A percentile compares a stretch with the other conserved stretches of the same genome.
Evolutionary conservation across 208 protist genomes (phyloP).

Genomic region (Herpetomonas samuelpessoai): DNA sequence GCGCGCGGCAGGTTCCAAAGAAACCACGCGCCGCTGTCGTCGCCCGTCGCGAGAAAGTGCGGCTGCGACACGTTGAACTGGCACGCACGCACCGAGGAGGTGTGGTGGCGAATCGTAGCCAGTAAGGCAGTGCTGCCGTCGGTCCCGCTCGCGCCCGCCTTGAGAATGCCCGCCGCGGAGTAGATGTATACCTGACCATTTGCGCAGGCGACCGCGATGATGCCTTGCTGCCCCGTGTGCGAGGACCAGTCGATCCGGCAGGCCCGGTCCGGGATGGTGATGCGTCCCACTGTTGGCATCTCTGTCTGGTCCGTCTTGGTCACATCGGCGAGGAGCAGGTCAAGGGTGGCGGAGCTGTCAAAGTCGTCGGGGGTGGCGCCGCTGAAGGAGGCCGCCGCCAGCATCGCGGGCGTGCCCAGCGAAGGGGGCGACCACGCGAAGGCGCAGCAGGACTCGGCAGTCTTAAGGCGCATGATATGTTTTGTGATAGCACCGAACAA

Average conservation of each 20-base stretch:
- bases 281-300: conserved; percentile 53
- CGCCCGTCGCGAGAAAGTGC: conserved; percentile 77
- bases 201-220: conserved; percentile 64
- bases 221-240: conserved; percentile 39
- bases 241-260: conserved; percentile 79
- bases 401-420: conserved; percentile 48
- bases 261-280: conserved; percentile 48
- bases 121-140: conserved; percentile 50
- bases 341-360: conserved; percentile 51
- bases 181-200: conserved; percentile 78
- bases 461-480: conserved; percentile 64
- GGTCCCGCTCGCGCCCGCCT: conserved; percentile 21
- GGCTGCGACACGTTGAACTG: conserved; percentile 94
- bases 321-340: conserved; percentile 69
- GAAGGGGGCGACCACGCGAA: conserved; percentile 73
- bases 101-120: conserved; percentile 81
- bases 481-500: neutral
- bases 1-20: conserved; percentile 92
- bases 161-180: conserved; percentile 43
- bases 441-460: conserved; percentile 44
- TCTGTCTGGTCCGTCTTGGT: conserved; percentile 66
- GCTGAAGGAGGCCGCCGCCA: conserved; percentile 65
- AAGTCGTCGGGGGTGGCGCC: conserved; percentile 82
- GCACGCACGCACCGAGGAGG: conserved; percentile 75
- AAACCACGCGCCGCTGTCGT: conserved; percentile 66